These are phyloP conservation scores for Candida multigemmis DNA, from an alignment of 805 yeast species.

Conservation along the genomic window DNA sequence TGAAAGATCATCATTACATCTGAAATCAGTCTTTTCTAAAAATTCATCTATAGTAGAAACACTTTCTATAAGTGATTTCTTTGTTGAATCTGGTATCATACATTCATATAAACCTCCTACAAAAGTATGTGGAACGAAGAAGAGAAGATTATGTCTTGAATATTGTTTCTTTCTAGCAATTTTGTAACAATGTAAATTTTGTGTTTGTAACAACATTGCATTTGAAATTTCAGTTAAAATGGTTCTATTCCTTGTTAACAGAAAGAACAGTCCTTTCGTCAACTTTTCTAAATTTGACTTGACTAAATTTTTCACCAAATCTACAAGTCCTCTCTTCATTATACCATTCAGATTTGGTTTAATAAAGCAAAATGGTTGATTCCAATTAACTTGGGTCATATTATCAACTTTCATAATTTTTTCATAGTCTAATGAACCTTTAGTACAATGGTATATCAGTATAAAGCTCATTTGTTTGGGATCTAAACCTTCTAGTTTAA, in stretches of 20 bases:
- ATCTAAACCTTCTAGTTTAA: constrained; percentile 25
- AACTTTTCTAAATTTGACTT: background rate
- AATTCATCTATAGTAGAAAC: constrained; percentile 6
- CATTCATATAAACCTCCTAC: constrained; percentile 61
- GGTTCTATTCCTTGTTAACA: background rate
- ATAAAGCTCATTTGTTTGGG: constrained; percentile 35
- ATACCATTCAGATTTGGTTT: constrained; percentile 14
- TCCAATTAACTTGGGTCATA: constrained; percentile 40
- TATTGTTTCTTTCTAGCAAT: constrained; percentile 48
- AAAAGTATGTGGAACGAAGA: constrained; percentile 48
- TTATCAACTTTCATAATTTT: constrained; percentile 19
- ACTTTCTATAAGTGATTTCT: constrained; percentile 9
- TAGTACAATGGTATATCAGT: constrained; percentile 40
- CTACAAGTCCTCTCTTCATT: constrained; percentile 4
- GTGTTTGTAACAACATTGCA: constrained; percentile 5
- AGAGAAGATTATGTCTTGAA: constrained; percentile 32
- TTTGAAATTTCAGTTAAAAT: background rate
- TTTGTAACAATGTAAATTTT: constrained; percentile 40
- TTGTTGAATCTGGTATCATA: constrained; percentile 19
- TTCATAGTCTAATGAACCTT: constrained; percentile 40
- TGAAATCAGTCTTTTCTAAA: constrained; percentile 11
- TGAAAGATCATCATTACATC: constrained; percentile 25
- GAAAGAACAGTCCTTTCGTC: background rate
- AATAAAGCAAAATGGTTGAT: constrained; percentile 35
- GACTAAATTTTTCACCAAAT: constrained; percentile 4